phyloP scores from a whole-genome alignment of 805 yeast genomes.

The Candida andamanensis region DNA sequence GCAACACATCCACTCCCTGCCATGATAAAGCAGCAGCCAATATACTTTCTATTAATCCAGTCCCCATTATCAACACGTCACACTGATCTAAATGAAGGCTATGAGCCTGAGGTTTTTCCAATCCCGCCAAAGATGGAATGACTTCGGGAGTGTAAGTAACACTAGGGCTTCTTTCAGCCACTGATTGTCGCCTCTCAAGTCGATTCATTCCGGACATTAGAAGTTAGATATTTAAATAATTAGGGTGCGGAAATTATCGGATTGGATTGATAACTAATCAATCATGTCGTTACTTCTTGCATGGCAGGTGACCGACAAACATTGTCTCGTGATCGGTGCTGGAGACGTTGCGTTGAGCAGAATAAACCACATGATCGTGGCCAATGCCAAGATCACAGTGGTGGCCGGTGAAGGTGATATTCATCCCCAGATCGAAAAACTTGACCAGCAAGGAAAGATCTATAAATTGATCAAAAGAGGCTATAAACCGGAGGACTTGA shows the following conservation, averaged over 20 bases:
- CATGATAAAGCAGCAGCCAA: slow-evolving; percentile 93
- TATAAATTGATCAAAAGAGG: slow-evolving; percentile 37
- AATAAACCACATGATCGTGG: slow-evolving; percentile 59
- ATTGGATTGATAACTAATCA: neutral
- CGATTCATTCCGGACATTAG: slow-evolving; percentile 12
- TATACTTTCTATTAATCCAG: slow-evolving; percentile 84
- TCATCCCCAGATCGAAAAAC: slow-evolving; percentile 24
- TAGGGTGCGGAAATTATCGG: too few species aligned
- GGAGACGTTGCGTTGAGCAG: slow-evolving; percentile 75
- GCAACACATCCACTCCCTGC: slow-evolving; percentile 96
- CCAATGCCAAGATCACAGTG: slow-evolving; percentile 67
- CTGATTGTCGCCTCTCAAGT: slow-evolving; percentile 38
- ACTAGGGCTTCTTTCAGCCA: slow-evolving; percentile 45
- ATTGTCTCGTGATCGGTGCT: slow-evolving; percentile 71
- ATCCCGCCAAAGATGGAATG: slow-evolving; percentile 71
- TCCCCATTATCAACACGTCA: slow-evolving; percentile 88
- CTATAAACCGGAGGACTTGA: slow-evolving; percentile 44
- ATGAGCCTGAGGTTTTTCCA: slow-evolving; percentile 65
- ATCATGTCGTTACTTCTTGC: slow-evolving; percentile 64
- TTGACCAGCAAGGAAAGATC: slow-evolving; percentile 35
- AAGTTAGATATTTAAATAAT: too few species aligned
- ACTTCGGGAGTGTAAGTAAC: slow-evolving; percentile 38
- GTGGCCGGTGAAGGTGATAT: slow-evolving; percentile 38
- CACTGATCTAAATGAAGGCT: slow-evolving; percentile 60
- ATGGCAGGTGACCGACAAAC: slow-evolving; percentile 65